A percentile compares a stretch with the other conserved stretches of the same genome.
phyloP scores from a whole-genome alignment of 768 basidiomycete genomes.

The Boletellus ananas region DNA sequence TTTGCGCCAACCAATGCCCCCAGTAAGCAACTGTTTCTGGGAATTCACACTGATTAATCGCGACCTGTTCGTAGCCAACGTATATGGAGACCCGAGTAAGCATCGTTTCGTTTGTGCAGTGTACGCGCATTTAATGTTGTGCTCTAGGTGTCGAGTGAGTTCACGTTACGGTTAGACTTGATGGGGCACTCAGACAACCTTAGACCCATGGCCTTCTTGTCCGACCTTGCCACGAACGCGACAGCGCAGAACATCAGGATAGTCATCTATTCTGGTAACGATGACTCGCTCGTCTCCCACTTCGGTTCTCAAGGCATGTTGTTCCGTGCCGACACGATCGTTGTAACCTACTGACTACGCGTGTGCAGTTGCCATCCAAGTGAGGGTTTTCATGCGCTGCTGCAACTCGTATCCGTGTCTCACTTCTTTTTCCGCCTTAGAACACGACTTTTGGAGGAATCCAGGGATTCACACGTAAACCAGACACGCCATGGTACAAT shows the following conservation, averaged over 20 bases:
- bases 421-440: slow-evolving; percentile 28
- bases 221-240: slow-evolving; percentile 62
- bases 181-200: background rate
- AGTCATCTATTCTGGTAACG: slow-evolving; percentile 63
- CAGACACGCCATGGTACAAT: slow-evolving; percentile 63
- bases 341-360: slow-evolving; percentile 5
- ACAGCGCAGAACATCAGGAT: slow-evolving; percentile 45
- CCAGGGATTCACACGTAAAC: slow-evolving; percentile 66
- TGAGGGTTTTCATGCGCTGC: slow-evolving; percentile 13
- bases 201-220: slow-evolving; percentile 62
- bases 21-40: slow-evolving; percentile 12
- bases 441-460: slow-evolving; percentile 81
- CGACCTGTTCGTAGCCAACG: slow-evolving; percentile 4
- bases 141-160: slow-evolving; percentile 35
- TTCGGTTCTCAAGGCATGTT: slow-evolving; percentile 56
- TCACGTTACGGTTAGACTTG: background rate
- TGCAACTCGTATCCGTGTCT: background rate
- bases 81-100: slow-evolving; percentile 32
- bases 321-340: background rate
- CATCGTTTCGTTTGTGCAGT: background rate
- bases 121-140: background rate
- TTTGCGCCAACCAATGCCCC: slow-evolving; percentile 10
- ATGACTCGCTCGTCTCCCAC: slow-evolving; percentile 61
- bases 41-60: background rate
- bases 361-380: slow-evolving; percentile 51